Evolutionary conservation across 805 yeast genomes (phyloP), one percentile per base, ranked within the genome.

Genomic region (Cyberlindnera galapagoensis): DNA sequence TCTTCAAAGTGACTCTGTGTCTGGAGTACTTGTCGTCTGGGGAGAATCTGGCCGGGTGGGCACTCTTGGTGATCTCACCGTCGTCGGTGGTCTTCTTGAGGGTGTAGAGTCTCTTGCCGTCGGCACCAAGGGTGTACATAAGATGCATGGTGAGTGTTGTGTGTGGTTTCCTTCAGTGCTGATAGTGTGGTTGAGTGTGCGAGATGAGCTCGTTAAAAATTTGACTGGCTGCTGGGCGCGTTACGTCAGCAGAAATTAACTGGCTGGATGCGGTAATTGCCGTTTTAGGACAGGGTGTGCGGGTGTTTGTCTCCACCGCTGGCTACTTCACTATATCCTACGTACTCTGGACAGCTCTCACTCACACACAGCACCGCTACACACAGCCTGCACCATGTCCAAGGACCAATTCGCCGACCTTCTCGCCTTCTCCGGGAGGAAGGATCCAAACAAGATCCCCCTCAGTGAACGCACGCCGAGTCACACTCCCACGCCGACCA

Each of bases 1-100:
- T 92, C 79, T 92, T 92, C 58, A 92, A 73, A 36, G 97, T 90
- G 31, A 92, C 96, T 75, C 99, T 85, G 66, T 92, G 97, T 71
- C 97, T 82, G 29, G 98, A 92, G 71, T 86, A 90, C 68, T 92
- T 92, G 75, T 92, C 99, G 61, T 92, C 99, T 49, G 99, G 99
- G 21, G 98, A 92, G 63, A 92, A 92, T 67, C 99, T 81, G 33
- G 99, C 98, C 42, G 99, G 99, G 63, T 92, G 99, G 25, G 98
- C 98, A 47, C 95, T 83, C 69, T 87, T 86, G 57, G 99, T 94
- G 69, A 90, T 87, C 61, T 87, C 95, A 42, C 98, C 97, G 7
- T 69, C 63, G 40, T 71, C 87, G 35, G 94, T 80, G 50, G 57
- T 45, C 69, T 92, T 92, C 62, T 84, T 69, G 48, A 92, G 71